These are phyloP conservation scores for Naganishia vishniacii DNA, from an alignment of 768 basidiomycete species.

Conservation along the genomic window DNA sequence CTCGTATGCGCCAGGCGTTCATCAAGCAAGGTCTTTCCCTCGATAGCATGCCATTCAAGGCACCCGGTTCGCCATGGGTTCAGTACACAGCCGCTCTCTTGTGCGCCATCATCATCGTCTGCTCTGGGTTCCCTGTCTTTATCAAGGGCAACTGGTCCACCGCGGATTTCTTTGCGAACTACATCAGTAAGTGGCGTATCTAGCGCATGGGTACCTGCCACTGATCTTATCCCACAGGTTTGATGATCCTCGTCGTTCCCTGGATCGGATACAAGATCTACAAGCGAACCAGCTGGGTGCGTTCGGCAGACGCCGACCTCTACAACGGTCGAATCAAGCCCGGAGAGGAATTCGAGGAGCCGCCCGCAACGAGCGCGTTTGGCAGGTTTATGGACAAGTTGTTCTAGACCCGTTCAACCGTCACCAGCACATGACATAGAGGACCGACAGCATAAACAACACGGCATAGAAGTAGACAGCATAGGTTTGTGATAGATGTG, in stretches of 20 bases:
- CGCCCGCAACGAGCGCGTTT: conserved; percentile 19
- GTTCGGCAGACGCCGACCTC: conserved; percentile 35
- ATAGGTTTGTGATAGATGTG: too few species aligned
- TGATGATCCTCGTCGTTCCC: conserved; percentile 34
- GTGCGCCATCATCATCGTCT: conserved; percentile 33
- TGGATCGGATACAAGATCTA: conserved; percentile 36
- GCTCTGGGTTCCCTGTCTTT: conserved; percentile 42
- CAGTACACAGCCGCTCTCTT: conserved; percentile 25
- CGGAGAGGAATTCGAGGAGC: conserved; percentile 30
- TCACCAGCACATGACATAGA: not conserved
- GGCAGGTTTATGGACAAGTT: conserved; percentile 27
- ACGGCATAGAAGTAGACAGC: not conserved
- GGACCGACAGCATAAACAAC: not conserved
- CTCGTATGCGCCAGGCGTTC: conserved; percentile 28
- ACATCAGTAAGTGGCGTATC: conserved; percentile 32
- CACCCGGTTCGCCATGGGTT: conserved; percentile 46
- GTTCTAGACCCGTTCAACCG: conserved; percentile 21
- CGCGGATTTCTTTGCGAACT: conserved; percentile 34
- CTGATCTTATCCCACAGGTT: conserved; percentile 14
- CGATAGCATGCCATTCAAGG: conserved; percentile 45
- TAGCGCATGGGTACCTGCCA: not conserved
- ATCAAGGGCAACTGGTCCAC: conserved; percentile 35
- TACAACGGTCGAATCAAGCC: conserved; percentile 34
- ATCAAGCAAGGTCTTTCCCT: conserved; percentile 46
- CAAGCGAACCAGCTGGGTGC: conserved; percentile 31